Evolutionary conservation across 768 basidiomycete genomes (phyloP).

Genomic region (Hypsizygus marmoreus): DNA sequence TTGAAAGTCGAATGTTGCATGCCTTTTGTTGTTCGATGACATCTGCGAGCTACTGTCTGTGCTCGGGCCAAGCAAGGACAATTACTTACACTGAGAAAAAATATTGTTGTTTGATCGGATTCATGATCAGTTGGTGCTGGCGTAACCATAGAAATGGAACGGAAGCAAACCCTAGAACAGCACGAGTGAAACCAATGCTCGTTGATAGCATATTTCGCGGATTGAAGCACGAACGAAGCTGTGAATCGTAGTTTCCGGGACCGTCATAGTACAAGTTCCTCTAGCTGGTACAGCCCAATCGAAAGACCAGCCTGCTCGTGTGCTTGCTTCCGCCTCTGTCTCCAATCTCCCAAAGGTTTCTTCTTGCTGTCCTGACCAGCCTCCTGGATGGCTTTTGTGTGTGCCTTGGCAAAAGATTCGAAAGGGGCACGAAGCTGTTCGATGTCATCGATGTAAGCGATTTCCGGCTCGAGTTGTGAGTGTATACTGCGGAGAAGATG

Average conservation of each 20-base stretch:
- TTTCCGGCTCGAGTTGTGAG: conserved; percentile 55
- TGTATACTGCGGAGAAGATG: conserved; percentile 49
- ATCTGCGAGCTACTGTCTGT: too few species aligned
- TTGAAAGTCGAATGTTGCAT: too few species aligned
- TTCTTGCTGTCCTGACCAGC: conserved; percentile 35
- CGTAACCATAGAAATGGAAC: neutral
- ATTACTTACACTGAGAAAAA: too few species aligned
- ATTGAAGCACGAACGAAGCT: conserved; percentile 28
- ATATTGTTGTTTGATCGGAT: neutral
- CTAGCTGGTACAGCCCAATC: conserved; percentile 70
- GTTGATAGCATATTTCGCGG: neutral
- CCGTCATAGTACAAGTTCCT: conserved; percentile 70
- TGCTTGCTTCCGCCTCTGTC: conserved; percentile 52
- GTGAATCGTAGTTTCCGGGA: too few species aligned
- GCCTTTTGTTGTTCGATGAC: too few species aligned
- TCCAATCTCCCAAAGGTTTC: conserved; percentile 45
- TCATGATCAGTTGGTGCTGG: too few species aligned
- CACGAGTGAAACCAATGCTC: neutral
- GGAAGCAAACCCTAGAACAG: neutral
- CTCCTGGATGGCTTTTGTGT: conserved; percentile 49
- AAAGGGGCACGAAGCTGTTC: conserved; percentile 62
- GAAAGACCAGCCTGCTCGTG: conserved; percentile 53
- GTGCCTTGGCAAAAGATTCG: conserved; percentile 61
- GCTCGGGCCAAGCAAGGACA: too few species aligned
- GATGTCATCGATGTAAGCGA: conserved; percentile 47